Conservation (phyloP, 2,329 filamentous ascomycete genomes). For the Didymella segeticola region DNA sequence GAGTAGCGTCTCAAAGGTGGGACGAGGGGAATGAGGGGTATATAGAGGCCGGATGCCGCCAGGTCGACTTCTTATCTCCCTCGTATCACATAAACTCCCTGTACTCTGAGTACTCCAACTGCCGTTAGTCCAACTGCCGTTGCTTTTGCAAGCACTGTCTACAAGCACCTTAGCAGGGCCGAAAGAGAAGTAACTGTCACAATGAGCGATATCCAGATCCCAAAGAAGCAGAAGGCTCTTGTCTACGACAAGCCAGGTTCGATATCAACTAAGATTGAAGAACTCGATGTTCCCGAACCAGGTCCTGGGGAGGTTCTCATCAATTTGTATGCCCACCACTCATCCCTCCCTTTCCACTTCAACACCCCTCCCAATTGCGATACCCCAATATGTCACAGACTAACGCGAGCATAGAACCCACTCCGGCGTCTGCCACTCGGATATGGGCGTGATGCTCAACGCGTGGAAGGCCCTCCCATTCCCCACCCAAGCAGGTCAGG, state of each 20-base stretch:
- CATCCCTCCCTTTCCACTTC: neutral
- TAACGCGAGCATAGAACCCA: conserved; percentile 53
- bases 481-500: conserved; percentile 66
- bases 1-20: neutral
- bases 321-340: conserved; percentile 57
- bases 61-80: neutral
- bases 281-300: conserved; percentile 69
- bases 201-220: conserved; percentile 45
- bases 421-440: conserved; percentile 70
- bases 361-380: neutral
- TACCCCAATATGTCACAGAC: no score
- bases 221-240: conserved; percentile 67
- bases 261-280: conserved; percentile 69
- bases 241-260: conserved; percentile 71
- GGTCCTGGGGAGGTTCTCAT: conserved; percentile 68
- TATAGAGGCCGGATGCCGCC: neutral
- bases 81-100: neutral
- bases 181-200: no score
- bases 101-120: neutral
- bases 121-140: no score
- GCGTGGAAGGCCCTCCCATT: conserved; percentile 63
- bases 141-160: no score
- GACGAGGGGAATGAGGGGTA: conserved; percentile 5
- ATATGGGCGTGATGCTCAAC: conserved; percentile 60
- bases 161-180: no score